Percentiles rank a stretch among this genome's conserved stretches.
Conservation (phyloP, 345 rosid genomes). For the Eucalyptus paniculata region DNA sequence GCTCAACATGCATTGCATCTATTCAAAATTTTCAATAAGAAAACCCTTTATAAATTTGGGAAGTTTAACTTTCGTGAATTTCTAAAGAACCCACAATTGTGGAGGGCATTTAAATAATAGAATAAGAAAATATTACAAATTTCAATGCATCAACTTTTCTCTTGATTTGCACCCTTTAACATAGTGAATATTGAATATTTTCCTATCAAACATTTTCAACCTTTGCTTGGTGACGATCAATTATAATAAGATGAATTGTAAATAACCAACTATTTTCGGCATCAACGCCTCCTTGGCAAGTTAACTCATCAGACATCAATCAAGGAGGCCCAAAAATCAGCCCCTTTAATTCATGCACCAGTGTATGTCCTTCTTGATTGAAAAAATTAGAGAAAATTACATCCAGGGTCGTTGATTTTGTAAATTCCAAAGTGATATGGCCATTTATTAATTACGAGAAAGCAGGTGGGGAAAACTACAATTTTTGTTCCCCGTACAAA, state of each 20-base stretch:
- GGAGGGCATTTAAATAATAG: not conserved
- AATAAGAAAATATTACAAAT: not conserved
- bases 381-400: not conserved
- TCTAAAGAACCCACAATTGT: not conserved
- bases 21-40: not conserved
- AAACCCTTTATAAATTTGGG: not conserved
- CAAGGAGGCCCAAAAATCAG: not conserved
- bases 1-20: not conserved
- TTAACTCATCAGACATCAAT: not conserved
- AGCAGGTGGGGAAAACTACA: not conserved
- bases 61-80: not conserved
- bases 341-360: not conserved
- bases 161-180: not conserved
- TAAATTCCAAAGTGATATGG: not conserved
- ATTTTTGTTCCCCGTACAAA: not conserved
- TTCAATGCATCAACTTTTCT: fast-evolving
- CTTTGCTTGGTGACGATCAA: not conserved
- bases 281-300: not conserved
- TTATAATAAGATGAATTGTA: not conserved
- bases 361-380: not conserved
- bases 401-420: not conserved
- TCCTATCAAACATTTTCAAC: not conserved
- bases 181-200: not conserved
- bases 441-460: not conserved
- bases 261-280: not conserved